Evolutionary conservation across 805 yeast species (phyloP).

Genomic region (Hyphopichia homilentoma): DNA sequence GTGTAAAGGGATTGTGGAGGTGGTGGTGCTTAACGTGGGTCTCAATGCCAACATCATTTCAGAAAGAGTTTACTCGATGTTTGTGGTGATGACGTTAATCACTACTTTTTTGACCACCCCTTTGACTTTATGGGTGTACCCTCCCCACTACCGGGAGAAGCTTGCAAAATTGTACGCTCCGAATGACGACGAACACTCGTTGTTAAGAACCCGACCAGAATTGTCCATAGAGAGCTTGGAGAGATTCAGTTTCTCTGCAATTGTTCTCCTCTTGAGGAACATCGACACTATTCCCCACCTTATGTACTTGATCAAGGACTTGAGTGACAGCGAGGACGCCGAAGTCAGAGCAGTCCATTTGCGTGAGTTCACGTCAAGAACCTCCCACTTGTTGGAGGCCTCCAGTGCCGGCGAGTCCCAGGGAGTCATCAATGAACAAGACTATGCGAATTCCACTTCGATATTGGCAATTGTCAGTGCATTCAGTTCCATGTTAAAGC

Average conservation of each 20-base stretch:
- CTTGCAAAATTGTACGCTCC: conserved; percentile 29
- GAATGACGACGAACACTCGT: conserved; percentile 22
- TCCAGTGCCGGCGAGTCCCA: conserved; percentile 26
- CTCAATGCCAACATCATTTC: conserved; percentile 66
- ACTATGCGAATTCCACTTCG: conserved; percentile 26
- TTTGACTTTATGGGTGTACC: conserved; percentile 57
- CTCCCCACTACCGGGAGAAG: conserved; percentile 55
- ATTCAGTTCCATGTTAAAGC: conserved; percentile 28
- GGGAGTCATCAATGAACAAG: conserved; percentile 17
- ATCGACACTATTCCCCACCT: conserved; percentile 31
- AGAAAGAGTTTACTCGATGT: conserved; percentile 69
- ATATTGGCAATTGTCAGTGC: conserved; percentile 32
- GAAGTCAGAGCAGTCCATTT: conserved; percentile 51
- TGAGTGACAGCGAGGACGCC: conserved; percentile 15
- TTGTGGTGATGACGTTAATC: conserved; percentile 76
- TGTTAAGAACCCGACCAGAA: conserved; percentile 3
- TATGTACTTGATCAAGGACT: conserved; percentile 28
- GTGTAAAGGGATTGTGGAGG: conserved; percentile 85
- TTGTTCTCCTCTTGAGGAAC: conserved; percentile 24
- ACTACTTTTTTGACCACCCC: conserved; percentile 82
- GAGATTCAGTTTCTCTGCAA: conserved; percentile 18
- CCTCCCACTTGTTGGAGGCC: conserved; percentile 67
- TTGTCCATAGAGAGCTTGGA: conserved; percentile 13
- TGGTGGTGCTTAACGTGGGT: conserved; percentile 74
- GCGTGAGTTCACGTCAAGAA: conserved; percentile 60